phyloP scores from a whole-genome alignment of 768 basidiomycete species.

The Boletus insuetus region DNA sequence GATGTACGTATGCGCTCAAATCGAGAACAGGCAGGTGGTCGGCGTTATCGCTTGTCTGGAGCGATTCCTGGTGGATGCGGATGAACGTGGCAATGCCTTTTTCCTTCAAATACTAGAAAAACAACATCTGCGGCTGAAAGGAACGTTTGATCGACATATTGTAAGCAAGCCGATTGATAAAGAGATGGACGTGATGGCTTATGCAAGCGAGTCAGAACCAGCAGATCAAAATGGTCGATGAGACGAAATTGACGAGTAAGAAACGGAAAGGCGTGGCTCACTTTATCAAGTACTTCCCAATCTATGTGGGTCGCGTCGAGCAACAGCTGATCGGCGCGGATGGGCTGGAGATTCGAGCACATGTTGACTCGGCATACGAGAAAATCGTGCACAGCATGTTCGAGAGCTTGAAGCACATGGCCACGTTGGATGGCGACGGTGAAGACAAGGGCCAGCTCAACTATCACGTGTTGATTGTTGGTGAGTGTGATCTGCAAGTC shows the following conservation, averaged over 20 bases:
- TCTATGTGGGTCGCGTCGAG: constrained; percentile 82
- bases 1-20: constrained; percentile 1
- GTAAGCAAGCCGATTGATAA: constrained; percentile 37
- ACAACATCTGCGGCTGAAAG: constrained; percentile 74
- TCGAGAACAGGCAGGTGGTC: constrained; percentile 66
- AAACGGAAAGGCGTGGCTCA: constrained; percentile 90
- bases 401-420: constrained; percentile 91
- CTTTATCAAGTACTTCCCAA: constrained; percentile 91
- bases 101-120: constrained; percentile 80
- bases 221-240: constrained; percentile 84
- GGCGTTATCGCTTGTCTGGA: constrained; percentile 81
- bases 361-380: constrained; percentile 83
- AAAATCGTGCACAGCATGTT: constrained; percentile 89
- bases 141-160: constrained; percentile 73
- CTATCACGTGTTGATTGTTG: constrained; percentile 92
- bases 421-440: constrained; percentile 88
- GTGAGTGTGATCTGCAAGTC: constrained; percentile 43
- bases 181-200: neutral
- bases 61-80: constrained; percentile 69
- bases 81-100: constrained; percentile 70
- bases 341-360: constrained; percentile 69
- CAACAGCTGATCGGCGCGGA: constrained; percentile 77
- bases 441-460: constrained; percentile 98
- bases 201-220: constrained; percentile 52
- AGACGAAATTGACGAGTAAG: constrained; percentile 87